Evolutionary conservation across 1,284 basidiomycete genomes (phyloP), one percentile per base, ranked within the genome.

Genomic region (Moesziomyces antarcticus): DNA sequence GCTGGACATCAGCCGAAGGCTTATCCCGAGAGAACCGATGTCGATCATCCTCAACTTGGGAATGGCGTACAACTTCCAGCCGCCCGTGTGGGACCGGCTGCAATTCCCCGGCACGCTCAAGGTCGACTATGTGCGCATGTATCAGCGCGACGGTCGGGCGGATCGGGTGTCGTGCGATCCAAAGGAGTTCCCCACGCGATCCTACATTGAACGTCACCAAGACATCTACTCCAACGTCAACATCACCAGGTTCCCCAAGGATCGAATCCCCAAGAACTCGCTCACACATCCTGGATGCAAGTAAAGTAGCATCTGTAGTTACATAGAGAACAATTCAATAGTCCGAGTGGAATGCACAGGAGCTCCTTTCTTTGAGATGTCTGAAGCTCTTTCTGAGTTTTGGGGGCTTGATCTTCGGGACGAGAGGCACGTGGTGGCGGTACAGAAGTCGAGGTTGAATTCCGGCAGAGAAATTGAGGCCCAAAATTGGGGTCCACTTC

Each of bases 171-270:
- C 45, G 9, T 81, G 79, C 49, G 69, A 77, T 52, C 79, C 79
- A 0, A 35, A 54, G 1, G 78, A 81, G 37, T 60, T 73, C 54
- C 79, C 79, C 3, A 81, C 79, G 1, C 37, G 54, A 2, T 46
- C 79, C 25, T 83, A 82, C 49, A 83, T 83, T 45, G 58, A 77
- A 11, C 50, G 57, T 1, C 66, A 81, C 53, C 24, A 50, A 10
- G 78, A 79, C 24, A 44, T 82, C 14, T 83, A 82, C 56, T 57
- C 57, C 33, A 81, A 83, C 69, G 71, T 56, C 41, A 82, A 82
- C 61, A 53, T 81, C 27, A 76, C 76, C 3, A 48, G 59, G 5
- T 83, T 65, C 62, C 62, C 66, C n/a, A 72, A 75, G 56, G 68
- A 67, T 22, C 21, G 47, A 2, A 73, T 77, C 53, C 78, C 80